Evolutionary conservation across 2,329 filamentous ascomycete species (phyloP).

Genomic region (Arthrocladium fulminans): DNA sequence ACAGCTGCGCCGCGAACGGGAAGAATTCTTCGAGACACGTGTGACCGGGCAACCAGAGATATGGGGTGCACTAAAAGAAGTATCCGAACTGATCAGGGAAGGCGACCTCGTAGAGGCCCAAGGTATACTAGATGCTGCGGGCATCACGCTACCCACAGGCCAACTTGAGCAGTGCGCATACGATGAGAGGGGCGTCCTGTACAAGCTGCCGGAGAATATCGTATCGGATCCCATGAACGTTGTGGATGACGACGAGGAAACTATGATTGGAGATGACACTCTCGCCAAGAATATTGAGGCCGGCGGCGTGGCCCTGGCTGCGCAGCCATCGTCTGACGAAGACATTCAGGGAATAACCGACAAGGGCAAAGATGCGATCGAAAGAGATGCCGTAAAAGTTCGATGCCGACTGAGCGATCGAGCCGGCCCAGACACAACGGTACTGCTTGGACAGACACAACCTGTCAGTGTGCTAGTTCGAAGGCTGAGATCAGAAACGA

Average conservation of each 20-base stretch:
- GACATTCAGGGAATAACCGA: conserved; percentile 33
- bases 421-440: conserved; percentile 51
- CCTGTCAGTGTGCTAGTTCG: conserved; percentile 55
- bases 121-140: conserved; percentile 67
- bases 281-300: conserved; percentile 17
- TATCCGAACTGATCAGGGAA: conserved; percentile 59
- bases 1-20: conserved; percentile 60
- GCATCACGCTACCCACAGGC: conserved; percentile 64
- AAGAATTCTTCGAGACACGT: conserved; percentile 82
- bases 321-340: conserved; percentile 12
- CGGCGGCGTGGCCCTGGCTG: conserved; percentile 4
- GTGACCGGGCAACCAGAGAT: conserved; percentile 69
- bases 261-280: conserved; percentile 26
- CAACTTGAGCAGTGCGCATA: conserved; percentile 64
- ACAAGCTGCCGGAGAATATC: conserved; percentile 59
- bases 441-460: conserved; percentile 52
- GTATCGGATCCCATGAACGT: conserved; percentile 59
- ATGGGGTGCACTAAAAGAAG: conserved; percentile 66
- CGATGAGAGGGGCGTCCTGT: conserved; percentile 61
- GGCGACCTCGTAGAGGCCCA: conserved; percentile 62
- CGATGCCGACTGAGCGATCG: conserved; percentile 58
- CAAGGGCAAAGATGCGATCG: conserved; percentile 50
- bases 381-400: conserved; percentile 49
- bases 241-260: conserved; percentile 30
- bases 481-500: conserved; percentile 51